Evolutionary conservation across 768 basidiomycete species (phyloP), one percentile per base, ranked within the genome.

Genomic region (Strobilomyces dryophilus): DNA sequence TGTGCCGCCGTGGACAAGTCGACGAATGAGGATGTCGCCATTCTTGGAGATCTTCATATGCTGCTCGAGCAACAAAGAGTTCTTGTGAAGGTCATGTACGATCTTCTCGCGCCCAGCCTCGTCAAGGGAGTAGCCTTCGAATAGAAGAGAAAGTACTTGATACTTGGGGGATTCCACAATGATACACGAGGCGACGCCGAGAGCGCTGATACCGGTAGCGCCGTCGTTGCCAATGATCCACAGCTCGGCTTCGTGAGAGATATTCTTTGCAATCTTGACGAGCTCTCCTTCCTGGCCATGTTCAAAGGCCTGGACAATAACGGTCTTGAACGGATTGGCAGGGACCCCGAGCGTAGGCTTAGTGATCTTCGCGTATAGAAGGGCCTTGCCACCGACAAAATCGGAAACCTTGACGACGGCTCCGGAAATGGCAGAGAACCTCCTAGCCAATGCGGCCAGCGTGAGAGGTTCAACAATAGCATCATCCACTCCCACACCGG

Each of bases 191-290:
- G 65, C 62, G 20, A 68, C 32, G 26, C 66, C 67, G 14, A 68
- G 58, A 17, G 66, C 67, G 11, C 65, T 65, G 15, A 68, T 68
- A 27, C 66, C 66, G 44, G 55, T 63, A 1, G 66, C 61, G 27
- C 66, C 59, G 35, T 68, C 66, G 31, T 68, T 69, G 5, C 65
- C 65, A 2, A 56, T 64, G 47, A 68, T 59, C 66, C 66, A 68
- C 2, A 68, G 18, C 21, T 68, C 66, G 2, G 62, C 58, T 24
- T 66, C 67, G 1, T 56, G 56, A 26, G 63, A 53, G 15, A 68
- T 48, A 47, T 62, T 60, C 37, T 55, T 61, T 1, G 55, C 63
- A 12, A 68, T 57, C 18, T 68, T 65, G 15, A 66, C 35, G 11
- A 68, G 57, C 14, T 69, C 58, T 5, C 61, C 65, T 45, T 68